phyloP scores from a whole-genome alignment of 2,329 filamentous ascomycete species.

The Aspergillus quadricinctus region DNA sequence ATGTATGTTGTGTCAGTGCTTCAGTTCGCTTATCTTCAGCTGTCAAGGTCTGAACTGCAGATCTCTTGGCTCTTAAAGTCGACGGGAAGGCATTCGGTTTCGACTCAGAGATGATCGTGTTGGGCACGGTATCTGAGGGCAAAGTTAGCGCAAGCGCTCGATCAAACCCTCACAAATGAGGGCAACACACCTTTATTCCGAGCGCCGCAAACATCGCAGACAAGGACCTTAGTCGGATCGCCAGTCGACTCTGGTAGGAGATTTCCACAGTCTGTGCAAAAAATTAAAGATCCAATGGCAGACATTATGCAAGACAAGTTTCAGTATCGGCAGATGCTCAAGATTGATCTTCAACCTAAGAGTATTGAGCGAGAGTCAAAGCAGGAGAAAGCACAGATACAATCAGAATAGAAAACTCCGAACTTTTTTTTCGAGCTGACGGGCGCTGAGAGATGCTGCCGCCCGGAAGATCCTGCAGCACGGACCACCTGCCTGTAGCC shows the following conservation, averaged over 20 bases:
- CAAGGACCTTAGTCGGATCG: conserved; percentile 67
- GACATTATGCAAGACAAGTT: conserved; percentile 51
- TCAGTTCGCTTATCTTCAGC: conserved; percentile 73
- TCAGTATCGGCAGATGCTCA: neutral
- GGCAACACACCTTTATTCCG: conserved; percentile 67
- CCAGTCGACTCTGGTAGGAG: conserved; percentile 77
- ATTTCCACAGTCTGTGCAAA: conserved; percentile 90
- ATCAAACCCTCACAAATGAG: neutral
- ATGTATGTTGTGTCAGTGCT: conserved; percentile 64
- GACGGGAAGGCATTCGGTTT: conserved; percentile 90
- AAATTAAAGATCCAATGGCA: conserved; percentile 83
- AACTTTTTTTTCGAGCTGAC: neutral
- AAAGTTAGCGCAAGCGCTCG: conserved; percentile 13
- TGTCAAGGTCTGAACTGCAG: conserved; percentile 77
- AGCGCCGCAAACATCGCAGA: conserved; percentile 81
- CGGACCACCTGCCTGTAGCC: conserved; percentile 2
- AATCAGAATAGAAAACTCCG: too few species aligned
- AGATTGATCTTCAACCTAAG: neutral
- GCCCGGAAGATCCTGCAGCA: conserved; percentile 2
- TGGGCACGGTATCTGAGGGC: conserved; percentile 64
- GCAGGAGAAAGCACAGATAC: neutral
- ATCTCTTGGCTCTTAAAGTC: conserved; percentile 75
- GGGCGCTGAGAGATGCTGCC: neutral
- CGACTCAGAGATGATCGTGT: conserved; percentile 74
- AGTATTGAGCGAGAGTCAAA: neutral